Base-by-base conservation (phyloP, 75 land plant genomes). In the Pinus albicaulis region DNA sequence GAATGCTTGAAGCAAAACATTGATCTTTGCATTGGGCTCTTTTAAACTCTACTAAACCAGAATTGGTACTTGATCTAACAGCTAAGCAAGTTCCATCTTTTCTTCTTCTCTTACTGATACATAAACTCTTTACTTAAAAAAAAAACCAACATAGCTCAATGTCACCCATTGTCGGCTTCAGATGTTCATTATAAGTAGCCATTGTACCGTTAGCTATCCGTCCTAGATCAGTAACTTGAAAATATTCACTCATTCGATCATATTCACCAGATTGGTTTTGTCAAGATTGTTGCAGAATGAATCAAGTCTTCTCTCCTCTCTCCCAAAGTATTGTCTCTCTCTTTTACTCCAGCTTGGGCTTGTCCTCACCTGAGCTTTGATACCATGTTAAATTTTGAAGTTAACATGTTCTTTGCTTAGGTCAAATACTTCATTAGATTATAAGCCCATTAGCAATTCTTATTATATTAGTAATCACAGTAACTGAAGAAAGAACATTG, bases 131-230 rank as follows among this genome's bases (percentile, higher is more conserved):
- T 98, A 81, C 95, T 92, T 17, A 90, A 89, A 4, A 98, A 93
- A 76, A 96, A 96, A 94, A 78, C 14, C 95, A 86, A 76, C 96
- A 95, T 57, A 95, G 87, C 77, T 93, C 96, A 65, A 91, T 95
- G 69, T 95, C 93, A 52, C 96, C 96, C 98, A 93, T 95, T 20
- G 96, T 95, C 76, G 95, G 98, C 88, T 95, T 93, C 74, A 95
- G 74, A 74, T 93, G 90, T 83, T 92, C 98, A 82, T 95, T 93
- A 52, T 91, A 95, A 8, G 96, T 95, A 20, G 94, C 80, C 84
- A 95, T 95, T 31, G 96, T 89, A 36, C 92, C 96, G 83, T 95
- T 95, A 11, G 98, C 98, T 83, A 95, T 95, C 5, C 98, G 90
- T 13, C 98, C 96, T 36, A 95, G 81, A 69, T 95, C 98, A 55